Evolutionary conservation across 2,329 filamentous ascomycete genomes (phyloP).

Genomic region (Clarireedia sp.): DNA sequence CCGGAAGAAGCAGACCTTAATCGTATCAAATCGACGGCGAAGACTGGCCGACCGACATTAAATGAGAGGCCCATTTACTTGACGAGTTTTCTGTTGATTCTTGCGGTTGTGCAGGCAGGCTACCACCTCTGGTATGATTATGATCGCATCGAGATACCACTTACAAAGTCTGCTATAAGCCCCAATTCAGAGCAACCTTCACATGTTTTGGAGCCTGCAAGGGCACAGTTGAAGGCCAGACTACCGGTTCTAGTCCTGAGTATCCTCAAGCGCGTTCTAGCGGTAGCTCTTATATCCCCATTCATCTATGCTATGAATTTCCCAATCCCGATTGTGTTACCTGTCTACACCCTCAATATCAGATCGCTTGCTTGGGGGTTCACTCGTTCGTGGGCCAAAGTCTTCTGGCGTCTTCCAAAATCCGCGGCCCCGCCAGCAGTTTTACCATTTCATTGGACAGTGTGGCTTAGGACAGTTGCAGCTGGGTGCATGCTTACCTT

Average conservation of each 20-base stretch:
- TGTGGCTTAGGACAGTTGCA: slow-evolving; percentile 47
- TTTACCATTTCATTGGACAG: slow-evolving; percentile 49
- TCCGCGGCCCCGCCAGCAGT: slow-evolving; percentile 54
- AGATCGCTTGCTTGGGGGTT: slow-evolving; percentile 59
- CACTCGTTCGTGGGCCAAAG: slow-evolving; percentile 61
- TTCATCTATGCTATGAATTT: slow-evolving; percentile 37
- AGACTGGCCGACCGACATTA: slow-evolving; percentile 63
- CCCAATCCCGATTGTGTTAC: slow-evolving; percentile 24
- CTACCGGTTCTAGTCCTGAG: slow-evolving; percentile 30
- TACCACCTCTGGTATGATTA: slow-evolving; percentile 66
- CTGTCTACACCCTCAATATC: slow-evolving; percentile 54
- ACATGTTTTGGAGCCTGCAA: slow-evolving; percentile 31
- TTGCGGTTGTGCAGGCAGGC: slow-evolving; percentile 62
- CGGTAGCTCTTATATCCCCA: slow-evolving; percentile 35
- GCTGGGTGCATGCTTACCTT: slow-evolving; percentile 61
- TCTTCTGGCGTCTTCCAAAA: slow-evolving; percentile 68
- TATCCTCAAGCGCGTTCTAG: slow-evolving; percentile 27
- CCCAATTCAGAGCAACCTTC: slow-evolving; percentile 30
- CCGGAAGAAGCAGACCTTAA: slow-evolving; percentile 53
- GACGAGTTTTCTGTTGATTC: slow-evolving; percentile 57
- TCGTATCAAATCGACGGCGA: slow-evolving; percentile 64
- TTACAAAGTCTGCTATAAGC: slow-evolving; percentile 30
- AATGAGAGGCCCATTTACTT: slow-evolving; percentile 86
- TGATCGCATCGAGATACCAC: slow-evolving; percentile 47
- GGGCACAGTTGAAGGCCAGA: slow-evolving; percentile 31